Evolutionary conservation across 768 basidiomycete genomes (phyloP).

Genomic region (Dacryopinax spathularia): DNA sequence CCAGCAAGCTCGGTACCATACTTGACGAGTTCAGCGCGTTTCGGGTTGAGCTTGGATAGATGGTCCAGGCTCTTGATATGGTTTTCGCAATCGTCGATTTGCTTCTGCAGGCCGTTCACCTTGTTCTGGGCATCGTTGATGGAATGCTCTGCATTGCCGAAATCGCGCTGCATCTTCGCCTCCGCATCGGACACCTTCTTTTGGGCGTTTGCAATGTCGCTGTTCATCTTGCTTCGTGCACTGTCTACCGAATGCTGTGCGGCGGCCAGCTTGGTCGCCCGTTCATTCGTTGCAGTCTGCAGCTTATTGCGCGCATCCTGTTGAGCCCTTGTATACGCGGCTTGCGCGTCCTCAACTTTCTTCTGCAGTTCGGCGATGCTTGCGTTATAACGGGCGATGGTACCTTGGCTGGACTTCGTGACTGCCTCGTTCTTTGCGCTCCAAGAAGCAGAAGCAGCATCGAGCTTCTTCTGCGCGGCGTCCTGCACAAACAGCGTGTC

Average conservation of each 20-base stretch:
- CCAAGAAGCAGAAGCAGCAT: not conserved
- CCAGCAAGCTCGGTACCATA: not conserved
- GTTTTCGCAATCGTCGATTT: not conserved
- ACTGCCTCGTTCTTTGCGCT: not conserved
- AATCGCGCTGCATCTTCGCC: not conserved
- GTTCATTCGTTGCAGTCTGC: not conserved
- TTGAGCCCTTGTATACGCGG: not conserved
- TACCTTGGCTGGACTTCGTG: not conserved
- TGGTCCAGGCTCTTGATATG: not conserved
- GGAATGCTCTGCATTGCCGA: not conserved
- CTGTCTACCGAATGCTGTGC: not conserved
- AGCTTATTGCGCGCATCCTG: not conserved
- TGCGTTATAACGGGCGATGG: not conserved
- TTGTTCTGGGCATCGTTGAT: not conserved
- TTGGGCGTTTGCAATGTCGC: not conserved
- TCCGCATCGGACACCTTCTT: not conserved
- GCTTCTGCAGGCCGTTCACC: not conserved
- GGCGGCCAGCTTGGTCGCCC: not conserved
- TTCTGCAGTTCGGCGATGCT: not conserved
- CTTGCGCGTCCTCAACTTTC: not conserved
- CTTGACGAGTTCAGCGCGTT: not conserved
- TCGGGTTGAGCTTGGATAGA: not conserved
- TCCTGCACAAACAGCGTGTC: no score
- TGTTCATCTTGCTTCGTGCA: not conserved
- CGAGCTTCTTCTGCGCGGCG: no score